Evolutionary conservation across 2,329 filamentous ascomycete species (phyloP), one percentile per base, ranked within the genome.

Genomic region (Fusarium armeniacum): DNA sequence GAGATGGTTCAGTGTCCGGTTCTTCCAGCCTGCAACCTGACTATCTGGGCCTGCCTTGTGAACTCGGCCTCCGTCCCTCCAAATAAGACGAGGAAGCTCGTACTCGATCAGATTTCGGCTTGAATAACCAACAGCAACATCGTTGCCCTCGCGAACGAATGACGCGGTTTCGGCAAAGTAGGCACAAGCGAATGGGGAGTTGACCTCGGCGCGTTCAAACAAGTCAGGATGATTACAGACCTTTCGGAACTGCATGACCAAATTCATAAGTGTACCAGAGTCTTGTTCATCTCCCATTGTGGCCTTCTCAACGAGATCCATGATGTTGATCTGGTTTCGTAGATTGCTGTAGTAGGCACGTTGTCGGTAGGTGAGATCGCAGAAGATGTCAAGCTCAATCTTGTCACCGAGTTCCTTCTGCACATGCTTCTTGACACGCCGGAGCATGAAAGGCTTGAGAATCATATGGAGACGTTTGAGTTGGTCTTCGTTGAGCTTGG

Each of bases 171-270:
- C 96, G 16, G 94, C 96, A 80, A 95, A 99, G 78, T 91, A 89
- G n/a, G 90, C 89, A 73, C 91, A 90, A 1, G 93, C 91, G 75
- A 95, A 91, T 0, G 96, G 93, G 11, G 94, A 97, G 26, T 88
- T 91, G 11, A 93, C 97, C 65, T 98, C 95, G 12, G 95, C 94
- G 46, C 96, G 91, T 80, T 99, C 94, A 73, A 99, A 99, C 35
- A 99, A 82, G 81, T 99, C 96, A 0, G 96, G 96, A 78, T 99
- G 96, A 77, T 99, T 99, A 83, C 96, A 99, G 60, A 99, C 96
- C 82, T 99, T 99, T 75, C 96, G 90, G 87, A 99, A 99, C 81
- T 99, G 96, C 96, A 99, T 99, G 69, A 99, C 96, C 70, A 99
- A 85, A 80, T 99, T 99, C 96, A 99, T 98, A 75, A 99, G 82